Percentiles rank a stretch among this genome's conserved stretches.
Evolutionary conservation across 306 rosid species (phyloP).

Genomic region (Gynostemma pentaphyllum): DNA sequence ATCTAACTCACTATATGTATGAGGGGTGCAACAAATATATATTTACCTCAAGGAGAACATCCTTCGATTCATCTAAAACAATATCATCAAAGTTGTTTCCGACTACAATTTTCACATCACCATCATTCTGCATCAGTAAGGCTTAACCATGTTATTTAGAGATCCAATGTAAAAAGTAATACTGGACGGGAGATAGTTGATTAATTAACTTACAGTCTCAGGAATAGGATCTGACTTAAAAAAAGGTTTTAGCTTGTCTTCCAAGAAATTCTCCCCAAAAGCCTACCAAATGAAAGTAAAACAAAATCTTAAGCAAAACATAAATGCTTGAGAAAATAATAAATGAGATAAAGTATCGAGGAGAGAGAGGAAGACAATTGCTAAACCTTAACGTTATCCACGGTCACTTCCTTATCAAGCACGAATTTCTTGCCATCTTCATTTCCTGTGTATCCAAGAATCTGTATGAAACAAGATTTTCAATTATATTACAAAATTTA

Average conservation of each 20-base stretch:
- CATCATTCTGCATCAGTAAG: conserved; percentile 51
- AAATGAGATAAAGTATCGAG: not conserved
- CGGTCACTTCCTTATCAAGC: conserved; percentile 54
- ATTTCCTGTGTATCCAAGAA: conserved; percentile 79
- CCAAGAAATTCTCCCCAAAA: conserved; percentile 77
- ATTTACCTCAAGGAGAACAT: conserved; percentile 91
- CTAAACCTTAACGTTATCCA: conserved; percentile 60
- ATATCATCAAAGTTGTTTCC: conserved; percentile 85
- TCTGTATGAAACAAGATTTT: conserved; percentile 24
- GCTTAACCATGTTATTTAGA: not conserved
- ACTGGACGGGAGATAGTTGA: conserved; percentile 11
- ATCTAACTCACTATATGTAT: not conserved
- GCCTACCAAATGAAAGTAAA: conserved; percentile 27
- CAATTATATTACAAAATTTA: not conserved
- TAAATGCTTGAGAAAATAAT: not conserved
- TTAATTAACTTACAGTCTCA: conserved; percentile 46
- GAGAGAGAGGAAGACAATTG: conserved; percentile 7
- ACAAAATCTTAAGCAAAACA: conserved; percentile 11
- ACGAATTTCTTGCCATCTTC: conserved; percentile 79
- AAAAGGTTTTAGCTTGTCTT: conserved; percentile 89
- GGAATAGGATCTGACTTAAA: conserved; percentile 90
- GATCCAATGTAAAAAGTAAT: conserved; percentile 10
- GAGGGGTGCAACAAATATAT: not conserved
- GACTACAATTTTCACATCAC: conserved; percentile 81
- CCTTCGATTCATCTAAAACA: conserved; percentile 96